Percentiles rank a stretch among this genome's conserved stretches.
phyloP scores from a whole-genome alignment of 2,329 filamentous ascomycete species.

The Colletotrichum echinochloae region DNA sequence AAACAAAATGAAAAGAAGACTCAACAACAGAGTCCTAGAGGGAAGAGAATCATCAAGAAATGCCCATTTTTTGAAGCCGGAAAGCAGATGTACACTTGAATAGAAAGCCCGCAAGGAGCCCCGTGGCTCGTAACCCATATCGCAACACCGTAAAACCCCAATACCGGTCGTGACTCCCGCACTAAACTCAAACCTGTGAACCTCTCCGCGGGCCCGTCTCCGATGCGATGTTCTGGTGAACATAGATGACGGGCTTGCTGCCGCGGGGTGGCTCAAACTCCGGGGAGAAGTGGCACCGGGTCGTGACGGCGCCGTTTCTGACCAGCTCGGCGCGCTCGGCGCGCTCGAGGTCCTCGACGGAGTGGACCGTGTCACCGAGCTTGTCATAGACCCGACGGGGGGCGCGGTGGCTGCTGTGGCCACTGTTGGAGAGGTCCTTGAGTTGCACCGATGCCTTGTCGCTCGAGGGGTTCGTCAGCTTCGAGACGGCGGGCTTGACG shows the following conservation, averaged over 20 bases:
- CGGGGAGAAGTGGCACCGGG: constrained; percentile 27
- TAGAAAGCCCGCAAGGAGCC: not conserved
- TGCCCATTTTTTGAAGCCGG: no score
- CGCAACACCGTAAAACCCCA: not conserved
- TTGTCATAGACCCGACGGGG: constrained; percentile 30
- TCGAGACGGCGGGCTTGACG: constrained; percentile 41
- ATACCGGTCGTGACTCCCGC: not conserved
- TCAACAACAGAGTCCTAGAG: not conserved
- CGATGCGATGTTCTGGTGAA: constrained; percentile 34
- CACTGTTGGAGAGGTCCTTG: constrained; percentile 15
- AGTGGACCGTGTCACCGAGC: constrained; percentile 20
- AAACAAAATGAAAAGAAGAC: not conserved
- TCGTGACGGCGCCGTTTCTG: constrained; percentile 18
- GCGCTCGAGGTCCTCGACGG: constrained; percentile 29
- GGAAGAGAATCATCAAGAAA: not conserved
- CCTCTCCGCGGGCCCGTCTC: constrained; percentile 11
- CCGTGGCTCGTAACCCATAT: not conserved
- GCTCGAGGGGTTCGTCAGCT: constrained; percentile 34
- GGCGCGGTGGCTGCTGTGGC: constrained; percentile 1
- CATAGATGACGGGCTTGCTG: constrained; percentile 32
- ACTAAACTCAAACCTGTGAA: not conserved
- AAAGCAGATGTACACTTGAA: no score
- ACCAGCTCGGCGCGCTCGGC: constrained; percentile 8
- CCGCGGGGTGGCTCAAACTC: constrained; percentile 14
- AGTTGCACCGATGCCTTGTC: constrained; percentile 25